Conservation (phyloP, 192 early-diverging fungal genomes). For the Coemansia sp. region DNA sequence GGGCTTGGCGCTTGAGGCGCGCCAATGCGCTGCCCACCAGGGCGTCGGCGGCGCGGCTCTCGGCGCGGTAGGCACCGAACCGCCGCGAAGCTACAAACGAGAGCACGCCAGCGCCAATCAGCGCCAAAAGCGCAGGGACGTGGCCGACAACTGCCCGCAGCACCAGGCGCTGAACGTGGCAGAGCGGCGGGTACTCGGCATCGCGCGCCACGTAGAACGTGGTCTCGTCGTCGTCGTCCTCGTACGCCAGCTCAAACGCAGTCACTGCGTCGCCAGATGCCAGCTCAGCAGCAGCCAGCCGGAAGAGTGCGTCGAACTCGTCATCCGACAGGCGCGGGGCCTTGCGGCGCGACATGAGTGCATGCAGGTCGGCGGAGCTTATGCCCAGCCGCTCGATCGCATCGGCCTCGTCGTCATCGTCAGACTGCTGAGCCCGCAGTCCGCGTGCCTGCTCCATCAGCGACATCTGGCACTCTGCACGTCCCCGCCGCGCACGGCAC, state of each 20-base stretch:
- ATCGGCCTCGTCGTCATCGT: slow-evolving; percentile 37
- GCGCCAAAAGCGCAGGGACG: slow-evolving; percentile 13
- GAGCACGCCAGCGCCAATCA: slow-evolving; percentile 16
- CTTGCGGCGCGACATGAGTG: slow-evolving; percentile 13
- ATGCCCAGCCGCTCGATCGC: slow-evolving; percentile 50
- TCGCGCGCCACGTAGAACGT: slow-evolving; percentile 40
- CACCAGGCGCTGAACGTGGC: slow-evolving; percentile 23
- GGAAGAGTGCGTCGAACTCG: slow-evolving; percentile 42
- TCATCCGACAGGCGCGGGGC: slow-evolving; percentile 25
- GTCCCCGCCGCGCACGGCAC: slow-evolving; percentile 36
- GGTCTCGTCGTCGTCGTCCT: slow-evolving; percentile 21
- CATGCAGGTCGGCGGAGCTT: slow-evolving; percentile 30
- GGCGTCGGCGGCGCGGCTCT: slow-evolving; percentile 40
- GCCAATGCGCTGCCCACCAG: slow-evolving; percentile 48
- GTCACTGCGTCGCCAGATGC: slow-evolving; percentile 4
- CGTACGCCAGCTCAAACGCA: slow-evolving; percentile 26
- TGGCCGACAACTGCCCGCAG: slow-evolving; percentile 34
- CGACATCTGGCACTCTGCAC: slow-evolving; percentile 37
- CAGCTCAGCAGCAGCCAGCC: slow-evolving; percentile 26
- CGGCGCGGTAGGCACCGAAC: slow-evolving; percentile 31
- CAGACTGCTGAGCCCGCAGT: neutral
- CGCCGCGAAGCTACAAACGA: slow-evolving; percentile 32
- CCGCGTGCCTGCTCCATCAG: slow-evolving; percentile 32
- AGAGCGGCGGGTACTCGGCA: slow-evolving; percentile 26
- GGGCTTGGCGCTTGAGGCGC: slow-evolving; percentile 57